Conservation (phyloP, 331 rosid species). For the Spiraea crenata region DNA sequence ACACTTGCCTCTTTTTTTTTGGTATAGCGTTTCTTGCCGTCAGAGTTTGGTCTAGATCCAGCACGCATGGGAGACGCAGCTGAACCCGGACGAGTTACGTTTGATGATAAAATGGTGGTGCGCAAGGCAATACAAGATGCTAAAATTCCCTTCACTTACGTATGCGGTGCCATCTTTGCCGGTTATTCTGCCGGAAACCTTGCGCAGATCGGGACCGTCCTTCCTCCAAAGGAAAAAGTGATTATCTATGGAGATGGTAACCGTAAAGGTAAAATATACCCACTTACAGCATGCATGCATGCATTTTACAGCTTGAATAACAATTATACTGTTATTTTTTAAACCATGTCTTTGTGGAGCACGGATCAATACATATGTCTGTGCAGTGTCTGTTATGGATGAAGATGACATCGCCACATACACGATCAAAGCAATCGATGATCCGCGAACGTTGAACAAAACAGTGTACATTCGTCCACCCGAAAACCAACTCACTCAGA, state of each 20-base stretch:
- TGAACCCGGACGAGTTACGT: slow-evolving; percentile 78
- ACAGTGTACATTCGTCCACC: slow-evolving; percentile 66
- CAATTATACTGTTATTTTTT: too few species aligned
- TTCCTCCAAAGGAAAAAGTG: slow-evolving; percentile 69
- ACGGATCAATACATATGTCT: too few species aligned
- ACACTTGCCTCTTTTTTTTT: background rate
- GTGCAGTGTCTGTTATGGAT: slow-evolving; percentile 46
- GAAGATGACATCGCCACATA: slow-evolving; percentile 69
- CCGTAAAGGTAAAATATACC: slow-evolving; percentile 48
- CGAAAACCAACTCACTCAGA: slow-evolving; percentile 68
- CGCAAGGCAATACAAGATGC: slow-evolving; percentile 78
- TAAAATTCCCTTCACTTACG: slow-evolving; percentile 67
- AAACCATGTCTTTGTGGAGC: too few species aligned
- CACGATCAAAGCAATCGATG: slow-evolving; percentile 62
- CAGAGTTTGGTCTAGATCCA: slow-evolving; percentile 85
- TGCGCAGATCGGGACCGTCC: slow-evolving; percentile 58
- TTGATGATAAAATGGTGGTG: slow-evolving; percentile 68
- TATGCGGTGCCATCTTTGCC: slow-evolving; percentile 69
- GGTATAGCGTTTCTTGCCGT: slow-evolving; percentile 71
- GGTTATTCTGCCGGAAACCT: slow-evolving; percentile 72
- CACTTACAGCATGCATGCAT: too few species aligned
- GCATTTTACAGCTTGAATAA: too few species aligned
- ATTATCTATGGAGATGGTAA: slow-evolving; percentile 59
- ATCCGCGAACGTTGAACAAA: slow-evolving; percentile 71
- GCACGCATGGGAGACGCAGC: slow-evolving; percentile 73